Conservation (phyloP, 257 asterid genomes). For the Lithospermum erythrorhizon region DNA sequence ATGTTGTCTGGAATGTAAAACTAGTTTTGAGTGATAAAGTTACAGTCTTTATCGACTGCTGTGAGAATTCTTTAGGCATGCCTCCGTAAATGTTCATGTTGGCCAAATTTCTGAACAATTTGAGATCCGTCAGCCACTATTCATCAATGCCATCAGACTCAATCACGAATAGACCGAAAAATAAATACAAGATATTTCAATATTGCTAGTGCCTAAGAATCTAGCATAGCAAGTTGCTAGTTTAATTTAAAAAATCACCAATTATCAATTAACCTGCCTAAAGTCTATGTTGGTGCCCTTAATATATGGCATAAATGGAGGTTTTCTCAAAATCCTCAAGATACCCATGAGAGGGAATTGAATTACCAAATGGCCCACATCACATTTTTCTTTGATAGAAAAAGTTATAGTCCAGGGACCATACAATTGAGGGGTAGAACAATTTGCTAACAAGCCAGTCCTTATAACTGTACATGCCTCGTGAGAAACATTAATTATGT, state of each 20-base stretch:
- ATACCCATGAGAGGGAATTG: background rate
- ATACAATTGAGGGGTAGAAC: background rate
- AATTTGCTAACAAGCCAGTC: background rate
- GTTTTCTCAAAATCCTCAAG: background rate
- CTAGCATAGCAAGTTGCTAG: background rate
- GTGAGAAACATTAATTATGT: constrained; percentile 2
- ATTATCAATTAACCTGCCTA: background rate
- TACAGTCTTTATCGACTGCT: background rate
- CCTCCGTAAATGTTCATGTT: background rate
- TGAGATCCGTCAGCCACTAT: too few relatives aligned
- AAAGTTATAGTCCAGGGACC: background rate
- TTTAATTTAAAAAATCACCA: too few relatives aligned
- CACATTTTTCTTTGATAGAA: background rate
- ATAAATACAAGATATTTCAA: too few relatives aligned
- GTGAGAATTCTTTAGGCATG: background rate
- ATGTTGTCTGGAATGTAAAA: background rate
- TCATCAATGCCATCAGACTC: too few relatives aligned
- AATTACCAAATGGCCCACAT: background rate
- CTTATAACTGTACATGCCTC: background rate
- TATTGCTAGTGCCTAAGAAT: too few relatives aligned
- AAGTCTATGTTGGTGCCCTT: background rate
- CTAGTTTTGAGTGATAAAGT: background rate
- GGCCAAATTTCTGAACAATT: too few relatives aligned
- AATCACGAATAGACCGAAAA: too few relatives aligned
- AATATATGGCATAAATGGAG: constrained; percentile 1